These are phyloP conservation scores for Biscutella laevigata DNA, from an alignment of 441 rosid species.

Conservation along the genomic window DNA sequence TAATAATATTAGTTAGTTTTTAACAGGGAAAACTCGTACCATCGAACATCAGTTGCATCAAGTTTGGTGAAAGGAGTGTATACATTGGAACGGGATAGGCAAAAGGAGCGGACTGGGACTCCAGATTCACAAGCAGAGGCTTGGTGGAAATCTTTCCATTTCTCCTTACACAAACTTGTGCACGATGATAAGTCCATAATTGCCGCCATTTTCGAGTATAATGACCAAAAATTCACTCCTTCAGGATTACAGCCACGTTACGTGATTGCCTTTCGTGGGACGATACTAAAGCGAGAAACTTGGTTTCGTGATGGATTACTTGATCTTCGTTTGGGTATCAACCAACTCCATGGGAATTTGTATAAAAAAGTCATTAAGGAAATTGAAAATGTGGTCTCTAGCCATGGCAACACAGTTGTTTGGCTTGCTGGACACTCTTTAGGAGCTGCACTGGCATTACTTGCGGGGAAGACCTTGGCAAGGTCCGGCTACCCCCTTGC, in stretches of 20 bases:
- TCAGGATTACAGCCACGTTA: slow-evolving; percentile 15
- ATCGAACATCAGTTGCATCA: slow-evolving; percentile 30
- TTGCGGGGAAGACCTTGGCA: slow-evolving; percentile 31
- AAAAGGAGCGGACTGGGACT: slow-evolving; percentile 20
- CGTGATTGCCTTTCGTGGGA: slow-evolving; percentile 44
- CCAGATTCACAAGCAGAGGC: slow-evolving; percentile 22
- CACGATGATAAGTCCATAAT: slow-evolving; percentile 30
- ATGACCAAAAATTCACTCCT: neutral
- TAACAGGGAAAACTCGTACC: slow-evolving; percentile 26
- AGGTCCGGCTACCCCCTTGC: slow-evolving; percentile 18
- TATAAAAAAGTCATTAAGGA: too few species aligned
- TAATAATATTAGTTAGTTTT: too few species aligned
- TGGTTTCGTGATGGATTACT: slow-evolving; percentile 12
- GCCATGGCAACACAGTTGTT: too few species aligned
- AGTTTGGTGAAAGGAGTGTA: slow-evolving; percentile 41
- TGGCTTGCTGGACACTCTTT: slow-evolving; percentile 47
- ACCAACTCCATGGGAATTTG: slow-evolving; percentile 30
- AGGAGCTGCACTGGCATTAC: slow-evolving; percentile 37
- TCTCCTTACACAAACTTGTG: slow-evolving; percentile 20
- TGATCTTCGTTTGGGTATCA: neutral
- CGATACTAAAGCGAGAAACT: neutral
- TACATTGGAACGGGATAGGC: slow-evolving; percentile 32
- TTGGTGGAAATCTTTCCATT: slow-evolving; percentile 43
- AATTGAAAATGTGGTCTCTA: too few species aligned
- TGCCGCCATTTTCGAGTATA: slow-evolving; percentile 35